Evolutionary conservation across 2,329 filamentous ascomycete species (phyloP), one percentile per base, ranked within the genome.

Genomic region (Pseudocercospora fijiensis): DNA sequence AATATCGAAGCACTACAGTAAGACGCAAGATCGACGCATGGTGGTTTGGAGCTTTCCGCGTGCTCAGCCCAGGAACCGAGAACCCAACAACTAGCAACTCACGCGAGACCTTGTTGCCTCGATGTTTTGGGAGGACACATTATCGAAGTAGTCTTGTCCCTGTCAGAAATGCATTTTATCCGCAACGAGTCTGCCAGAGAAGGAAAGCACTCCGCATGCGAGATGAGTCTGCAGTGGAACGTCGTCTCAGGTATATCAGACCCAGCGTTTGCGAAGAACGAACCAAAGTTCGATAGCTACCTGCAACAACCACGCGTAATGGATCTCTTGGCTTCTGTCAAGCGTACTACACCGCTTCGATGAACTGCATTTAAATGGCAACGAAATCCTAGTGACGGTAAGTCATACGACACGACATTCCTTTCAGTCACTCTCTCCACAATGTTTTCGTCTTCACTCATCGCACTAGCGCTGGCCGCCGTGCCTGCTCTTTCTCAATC

Each of bases 381-480:
- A n/a, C 20, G 16, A 30, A 18, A 10, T 10, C 27, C n/a, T 5
- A 18, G 3, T n/a, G 51, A 27, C 22, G 16, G 51, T 30, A 27
- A 27, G 51, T 30, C 16, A 24, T 24, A 18, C 51, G 26, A 53
- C n/a, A 27, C 26, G 28, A 6, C 20, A 41, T n/a, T 45, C 26
- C 13, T 41, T 57, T 26, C 22, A 43, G 53, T 27, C 49, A 30
- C 26, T 53, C 51, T 18, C 51, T 53, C 18, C 51, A 9, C 51
- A 27, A 64, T 61, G 62, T 41, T 61, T 49, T 47, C 62, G 16
- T 18, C 30, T 28, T 30, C 53, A 5, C 47, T 64, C 24, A 49
- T 83, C 77, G 30, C 80, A 73, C 55, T 81, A 78, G 18, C 85
- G 85, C 43, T 88, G 86, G 70, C 81, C 84, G 22, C 85, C 85